Conservation (phyloP, 306 rosid genomes). For the Quercus suber region DNA sequence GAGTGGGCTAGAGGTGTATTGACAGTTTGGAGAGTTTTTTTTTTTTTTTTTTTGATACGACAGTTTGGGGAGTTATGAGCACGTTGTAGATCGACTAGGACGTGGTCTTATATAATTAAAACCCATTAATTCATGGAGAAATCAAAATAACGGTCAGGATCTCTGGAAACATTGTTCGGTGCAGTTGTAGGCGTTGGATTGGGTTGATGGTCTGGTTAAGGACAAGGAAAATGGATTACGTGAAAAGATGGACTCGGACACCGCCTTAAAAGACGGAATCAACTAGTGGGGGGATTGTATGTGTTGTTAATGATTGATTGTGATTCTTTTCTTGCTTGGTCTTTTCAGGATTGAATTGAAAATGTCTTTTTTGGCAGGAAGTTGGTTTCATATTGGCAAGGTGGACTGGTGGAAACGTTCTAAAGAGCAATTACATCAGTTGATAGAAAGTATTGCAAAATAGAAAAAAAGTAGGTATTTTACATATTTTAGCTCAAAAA, state of each 20-base stretch:
- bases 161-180: neutral
- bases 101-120: too few species aligned
- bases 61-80: neutral
- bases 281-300: neutral
- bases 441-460: too few species aligned
- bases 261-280: slow-evolving; percentile 8
- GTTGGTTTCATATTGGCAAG: neutral
- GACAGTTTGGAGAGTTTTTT: neutral
- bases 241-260: neutral
- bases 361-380: neutral
- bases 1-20: neutral
- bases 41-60: too few species aligned
- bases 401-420: neutral
- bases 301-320: neutral
- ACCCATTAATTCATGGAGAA: too few species aligned
- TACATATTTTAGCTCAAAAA: too few species aligned
- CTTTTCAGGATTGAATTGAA: neutral
- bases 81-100: neutral
- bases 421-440: too few species aligned
- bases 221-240: neutral
- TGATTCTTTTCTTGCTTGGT: neutral
- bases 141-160: neutral
- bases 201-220: neutral
- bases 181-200: slow-evolving; percentile 15
- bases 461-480: too few species aligned